Evolutionary conservation across 257 asterid species (phyloP).

Genomic region (Petunia secreta): DNA sequence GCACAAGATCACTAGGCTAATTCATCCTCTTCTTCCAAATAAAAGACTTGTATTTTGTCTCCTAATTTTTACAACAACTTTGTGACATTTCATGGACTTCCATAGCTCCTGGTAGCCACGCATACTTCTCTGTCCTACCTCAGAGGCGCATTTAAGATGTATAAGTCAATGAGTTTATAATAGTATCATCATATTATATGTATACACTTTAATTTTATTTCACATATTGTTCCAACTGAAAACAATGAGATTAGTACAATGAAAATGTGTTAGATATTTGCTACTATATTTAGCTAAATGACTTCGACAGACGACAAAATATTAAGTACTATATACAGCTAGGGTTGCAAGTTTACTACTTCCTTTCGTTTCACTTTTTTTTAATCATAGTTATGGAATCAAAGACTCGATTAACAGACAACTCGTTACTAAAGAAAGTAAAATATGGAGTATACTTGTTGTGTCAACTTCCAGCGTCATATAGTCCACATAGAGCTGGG

Average conservation of each 20-base stretch:
- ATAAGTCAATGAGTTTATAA: no score
- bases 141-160: not conserved
- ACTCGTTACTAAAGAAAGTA: not conserved
- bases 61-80: not conserved
- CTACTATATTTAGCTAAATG: not conserved
- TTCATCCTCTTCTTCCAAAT: not conserved
- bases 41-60: not conserved
- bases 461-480: not conserved
- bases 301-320: not conserved
- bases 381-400: no score
- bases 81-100: slow-evolving; percentile 2
- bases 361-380: no score
- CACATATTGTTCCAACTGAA: no score
- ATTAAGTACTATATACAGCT: not conserved
- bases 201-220: no score
- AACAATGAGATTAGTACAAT: not conserved
- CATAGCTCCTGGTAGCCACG: not conserved
- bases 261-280: not conserved
- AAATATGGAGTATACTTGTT: not conserved
- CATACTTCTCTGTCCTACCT: not conserved
- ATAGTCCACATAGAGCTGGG: not conserved
- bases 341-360: no score
- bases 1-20: no score
- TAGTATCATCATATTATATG: no score
- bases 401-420: not conserved